Evolutionary conservation across 2,329 filamentous ascomycete genomes (phyloP), one percentile per base, ranked within the genome.

Genomic region (Chaetomiaceae sp.): DNA sequence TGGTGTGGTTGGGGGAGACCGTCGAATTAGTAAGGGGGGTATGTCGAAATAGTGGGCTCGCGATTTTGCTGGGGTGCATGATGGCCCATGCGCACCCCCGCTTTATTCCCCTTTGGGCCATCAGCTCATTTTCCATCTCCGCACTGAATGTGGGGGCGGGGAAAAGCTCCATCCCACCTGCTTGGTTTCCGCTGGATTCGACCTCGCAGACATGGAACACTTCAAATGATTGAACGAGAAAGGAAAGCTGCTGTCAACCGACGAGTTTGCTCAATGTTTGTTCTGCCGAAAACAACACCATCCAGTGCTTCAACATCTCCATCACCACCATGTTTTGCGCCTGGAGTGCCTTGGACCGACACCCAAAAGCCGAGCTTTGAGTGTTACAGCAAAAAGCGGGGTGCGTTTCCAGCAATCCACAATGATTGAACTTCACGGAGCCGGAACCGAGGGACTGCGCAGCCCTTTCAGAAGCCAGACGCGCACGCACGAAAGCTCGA

Each of bases 61-160:
- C n/a, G n/a, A 31, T 45, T 17, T 37, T 53, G 12, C 22, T 25
- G 27, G 44, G 20, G 49, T n/a, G 14, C 9, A 12, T 42, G 19
- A 8, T 25, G 9, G 25, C n/a, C 40, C 40, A 15, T n/a, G 12
- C 42, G 22, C 33, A 20, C 6, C 47, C 19, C 31, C 39, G 40
- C 22, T 42, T 44, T 34, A 39, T 46, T 51, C 47, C 43, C 46
- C 29, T 44, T 52, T 51, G 27, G 37, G 34, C 22, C 47, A 40
- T 50, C 45, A 47, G 43, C 37, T 45, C 39, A 27, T 37, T n/a
- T 53, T 38, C 25, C 42, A 44, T 48, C 69, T 71, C 69, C 69
- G 70, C 70, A 72, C 70, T 69, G 66, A 27, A 48, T 57, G 55
- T 57, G 55, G 55, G 55, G 55, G 55, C 44, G 55, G 55, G 55